A percentile compares a stretch with the other conserved stretches of the same genome.
phyloP scores from a whole-genome alignment of 179 eudicot genomes.

The Vitellaria paradoxa region DNA sequence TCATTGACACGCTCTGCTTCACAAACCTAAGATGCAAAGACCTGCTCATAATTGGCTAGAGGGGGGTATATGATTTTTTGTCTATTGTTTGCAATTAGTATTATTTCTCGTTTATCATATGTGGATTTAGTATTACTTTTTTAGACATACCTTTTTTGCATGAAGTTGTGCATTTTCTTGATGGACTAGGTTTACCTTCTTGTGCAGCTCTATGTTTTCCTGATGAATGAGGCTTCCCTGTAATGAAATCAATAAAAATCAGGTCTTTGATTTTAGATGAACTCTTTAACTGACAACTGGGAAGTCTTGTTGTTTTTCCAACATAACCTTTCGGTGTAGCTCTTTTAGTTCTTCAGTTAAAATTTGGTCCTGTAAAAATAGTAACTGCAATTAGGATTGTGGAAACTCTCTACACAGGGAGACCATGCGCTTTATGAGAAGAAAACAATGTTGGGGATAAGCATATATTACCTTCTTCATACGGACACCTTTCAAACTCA shows the following conservation, averaged over 20 bases:
- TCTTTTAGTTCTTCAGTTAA: constrained; percentile 61
- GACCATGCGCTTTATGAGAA: not conserved
- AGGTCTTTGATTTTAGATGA: constrained; percentile 16
- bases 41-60: constrained; percentile 6
- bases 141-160: constrained; percentile 43
- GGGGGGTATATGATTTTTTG: not conserved
- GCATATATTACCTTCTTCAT: constrained; percentile 47
- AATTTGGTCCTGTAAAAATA: constrained; percentile 57
- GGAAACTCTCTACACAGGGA: not conserved
- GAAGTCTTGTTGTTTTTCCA: constrained; percentile 10
- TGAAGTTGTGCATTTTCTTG: constrained; percentile 52
- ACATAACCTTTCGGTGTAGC: constrained; percentile 53
- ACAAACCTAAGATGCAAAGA: constrained; percentile 39
- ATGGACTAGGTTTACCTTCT: constrained; percentile 40
- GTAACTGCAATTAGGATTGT: constrained; percentile 10
- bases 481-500: constrained; percentile 56
- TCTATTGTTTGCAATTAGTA: not conserved
- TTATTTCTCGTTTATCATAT: not conserved
- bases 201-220: constrained; percentile 60
- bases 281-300: not conserved
- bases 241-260: constrained; percentile 21
- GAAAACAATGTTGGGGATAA: not conserved
- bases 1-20: constrained; percentile 26
- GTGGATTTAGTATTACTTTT: not conserved
- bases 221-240: constrained; percentile 59